Percentiles rank a stretch among this genome's conserved stretches.
Conservation (phyloP, 1,284 basidiomycete species). For the Puccinia coronata region DNA sequence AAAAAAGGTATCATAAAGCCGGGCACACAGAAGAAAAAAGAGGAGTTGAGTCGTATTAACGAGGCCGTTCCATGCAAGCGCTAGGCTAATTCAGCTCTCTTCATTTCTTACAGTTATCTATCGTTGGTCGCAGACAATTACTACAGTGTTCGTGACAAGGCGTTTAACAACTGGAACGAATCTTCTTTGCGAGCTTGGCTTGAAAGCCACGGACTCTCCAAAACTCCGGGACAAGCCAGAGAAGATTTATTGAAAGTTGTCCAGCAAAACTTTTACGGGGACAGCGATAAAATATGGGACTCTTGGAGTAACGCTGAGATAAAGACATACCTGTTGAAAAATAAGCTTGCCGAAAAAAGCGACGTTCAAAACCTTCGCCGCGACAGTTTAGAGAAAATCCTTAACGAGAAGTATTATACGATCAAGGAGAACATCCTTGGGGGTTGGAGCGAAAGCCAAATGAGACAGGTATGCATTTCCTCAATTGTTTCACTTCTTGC, state of each 20-base stretch:
- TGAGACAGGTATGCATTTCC: slow-evolving; percentile 22
- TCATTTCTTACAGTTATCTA: slow-evolving; percentile 31
- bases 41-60: slow-evolving; percentile 18
- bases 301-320: slow-evolving; percentile 69
- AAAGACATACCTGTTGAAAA: slow-evolving; percentile 55
- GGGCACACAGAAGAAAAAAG: slow-evolving; percentile 43
- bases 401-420: slow-evolving; percentile 73
- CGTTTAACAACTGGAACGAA: slow-evolving; percentile 34
- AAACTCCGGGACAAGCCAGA: slow-evolving; percentile 52
- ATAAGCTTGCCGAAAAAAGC: slow-evolving; percentile 51
- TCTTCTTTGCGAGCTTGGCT: slow-evolving; percentile 53
- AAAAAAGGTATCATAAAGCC: slow-evolving; percentile 53
- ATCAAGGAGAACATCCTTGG: slow-evolving; percentile 70
- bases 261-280: slow-evolving; percentile 51
- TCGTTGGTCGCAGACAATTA: slow-evolving; percentile 43
- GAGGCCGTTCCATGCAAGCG: neutral
- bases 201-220: slow-evolving; percentile 54
- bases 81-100: neutral
- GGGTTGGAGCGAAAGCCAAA: slow-evolving; percentile 70
- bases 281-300: slow-evolving; percentile 54
- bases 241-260: slow-evolving; percentile 49
- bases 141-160: slow-evolving; percentile 37
- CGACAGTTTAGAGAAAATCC: slow-evolving; percentile 74
- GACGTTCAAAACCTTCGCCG: slow-evolving; percentile 59
- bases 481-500: too few species aligned